Evolutionary conservation across 768 basidiomycete species (phyloP), one percentile per base, ranked within the genome.

Genomic region (Strobilomyces echinocephalus): DNA sequence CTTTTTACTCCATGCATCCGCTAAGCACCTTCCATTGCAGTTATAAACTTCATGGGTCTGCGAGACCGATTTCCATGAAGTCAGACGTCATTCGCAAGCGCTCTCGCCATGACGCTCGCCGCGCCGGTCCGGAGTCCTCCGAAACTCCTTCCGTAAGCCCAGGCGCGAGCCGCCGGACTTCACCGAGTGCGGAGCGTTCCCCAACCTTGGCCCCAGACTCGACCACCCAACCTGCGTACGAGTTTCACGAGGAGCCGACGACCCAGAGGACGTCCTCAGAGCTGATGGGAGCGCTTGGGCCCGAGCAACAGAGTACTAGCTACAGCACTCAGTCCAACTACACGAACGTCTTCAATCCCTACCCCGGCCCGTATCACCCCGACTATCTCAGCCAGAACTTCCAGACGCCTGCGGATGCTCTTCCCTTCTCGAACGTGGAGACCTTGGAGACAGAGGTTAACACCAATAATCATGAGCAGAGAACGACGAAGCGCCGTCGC

Each of bases 1-100:
- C n/a, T 42, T 38, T 16, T 49, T 40, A 14, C 49, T 34, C 36
- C 8, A 1, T 35, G 24, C 34, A 36, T 54, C 59, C 46, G 18
- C 56, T 61, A 3, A 68, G 2, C 34, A 49, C 12, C 50, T 39
- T 51, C 20, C 42, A 33, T 52, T 9, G 30, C 36, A 81, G 79
- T 63, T 89, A 88, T 72, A 92, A 92, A 68, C 74, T 92, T 2
- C 88, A 92, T 67, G 90, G 91, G 16, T 85, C 89, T 18, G 84
- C 87, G 2, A 84, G 91, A 24, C 91, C 91, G 2, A 89, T 91
- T 56, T 89, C 87, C 8, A 92, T 93, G 90, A 92, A 92, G 67
- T 91, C 88, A 5, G 91, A 93, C 58, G 84, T 91, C 34, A 90
- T 93, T 59, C 87, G 90, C 56, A 92, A 92, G 65, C 84, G 91